Evolutionary conservation across 2,329 filamentous ascomycete species (phyloP).

Genomic region (Lecanosticta acicola): DNA sequence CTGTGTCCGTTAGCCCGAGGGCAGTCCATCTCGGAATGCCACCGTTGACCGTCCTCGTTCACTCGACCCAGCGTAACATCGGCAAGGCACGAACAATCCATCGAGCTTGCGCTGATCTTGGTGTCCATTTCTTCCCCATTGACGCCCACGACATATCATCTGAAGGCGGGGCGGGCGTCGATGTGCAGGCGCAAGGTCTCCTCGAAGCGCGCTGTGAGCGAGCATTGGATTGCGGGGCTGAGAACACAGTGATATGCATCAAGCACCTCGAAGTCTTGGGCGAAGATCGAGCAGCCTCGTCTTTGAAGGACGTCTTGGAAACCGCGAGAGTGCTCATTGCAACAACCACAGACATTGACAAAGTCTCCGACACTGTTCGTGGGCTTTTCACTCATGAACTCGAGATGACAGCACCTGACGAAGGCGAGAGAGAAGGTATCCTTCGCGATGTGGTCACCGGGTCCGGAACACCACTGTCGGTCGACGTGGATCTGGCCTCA

Average conservation of each 20-base stretch:
- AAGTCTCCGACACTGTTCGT: constrained; percentile 82
- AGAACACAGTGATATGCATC: constrained; percentile 78
- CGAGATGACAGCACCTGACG: constrained; percentile 87
- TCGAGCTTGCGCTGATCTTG: constrained; percentile 78
- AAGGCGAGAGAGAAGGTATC: constrained; percentile 84
- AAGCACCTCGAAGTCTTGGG: constrained; percentile 86
- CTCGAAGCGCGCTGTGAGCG: constrained; percentile 81
- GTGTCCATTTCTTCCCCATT: constrained; percentile 80
- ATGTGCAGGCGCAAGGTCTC: constrained; percentile 91
- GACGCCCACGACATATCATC: constrained; percentile 91
- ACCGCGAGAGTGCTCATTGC: constrained; percentile 79
- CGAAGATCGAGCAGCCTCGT: constrained; percentile 80
- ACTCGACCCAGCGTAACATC: constrained; percentile 87
- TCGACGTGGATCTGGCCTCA: constrained; percentile 74
- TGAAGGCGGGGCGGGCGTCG: constrained; percentile 80
- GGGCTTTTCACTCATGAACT: constrained; percentile 93
- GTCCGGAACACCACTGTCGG: constrained; percentile 68
- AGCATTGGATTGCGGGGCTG: constrained; percentile 78
- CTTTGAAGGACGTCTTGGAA: constrained; percentile 76
- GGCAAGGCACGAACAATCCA: constrained; percentile 78
- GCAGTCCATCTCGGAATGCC: constrained; percentile 84
- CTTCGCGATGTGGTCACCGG: constrained; percentile 72
- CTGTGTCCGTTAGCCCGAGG: constrained; percentile 79
- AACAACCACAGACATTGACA: constrained; percentile 91
- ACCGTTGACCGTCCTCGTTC: constrained; percentile 78